Evolutionary conservation across 1,284 basidiomycete species (phyloP).

Genomic region (Lentinus polychrous): DNA sequence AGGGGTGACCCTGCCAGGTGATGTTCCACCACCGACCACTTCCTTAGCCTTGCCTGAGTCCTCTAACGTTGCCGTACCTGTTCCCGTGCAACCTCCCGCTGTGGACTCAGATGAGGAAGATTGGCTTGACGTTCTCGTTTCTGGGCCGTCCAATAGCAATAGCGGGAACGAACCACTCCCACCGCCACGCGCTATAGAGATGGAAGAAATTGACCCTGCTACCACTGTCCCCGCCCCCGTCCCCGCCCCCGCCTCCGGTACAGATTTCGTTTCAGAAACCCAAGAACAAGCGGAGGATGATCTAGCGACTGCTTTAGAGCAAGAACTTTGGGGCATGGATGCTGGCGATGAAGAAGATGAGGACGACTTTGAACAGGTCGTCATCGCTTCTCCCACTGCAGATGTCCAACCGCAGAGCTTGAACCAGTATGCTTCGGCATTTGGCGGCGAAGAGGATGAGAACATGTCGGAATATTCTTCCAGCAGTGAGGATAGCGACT

Average conservation of each 20-base stretch:
- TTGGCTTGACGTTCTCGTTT: constrained; percentile 36
- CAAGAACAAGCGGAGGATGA: neutral
- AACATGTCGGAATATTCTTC: constrained; percentile 46
- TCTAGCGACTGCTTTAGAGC: neutral
- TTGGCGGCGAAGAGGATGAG: constrained; percentile 31
- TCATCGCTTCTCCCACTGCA: constrained; percentile 17
- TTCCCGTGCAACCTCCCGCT: constrained; percentile 1
- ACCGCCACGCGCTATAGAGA: neutral
- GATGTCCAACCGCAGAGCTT: constrained; percentile 41
- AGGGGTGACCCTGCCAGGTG: constrained; percentile 6
- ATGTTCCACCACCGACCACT: constrained; percentile 10
- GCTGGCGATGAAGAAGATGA: constrained; percentile 22
- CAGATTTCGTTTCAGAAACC: too few species aligned
- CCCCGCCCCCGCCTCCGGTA: neutral
- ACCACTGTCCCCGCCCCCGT: neutral
- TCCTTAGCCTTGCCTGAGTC: constrained; percentile 6
- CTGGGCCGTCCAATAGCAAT: constrained; percentile 11
- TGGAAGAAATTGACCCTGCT: constrained; percentile 5
- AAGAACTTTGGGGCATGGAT: constrained; percentile 21
- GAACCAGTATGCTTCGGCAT: constrained; percentile 35
- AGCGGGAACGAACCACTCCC: constrained; percentile 6
- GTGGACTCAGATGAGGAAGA: constrained; percentile 39
- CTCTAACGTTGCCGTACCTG: constrained; percentile 8
- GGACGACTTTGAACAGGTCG: constrained; percentile 17
- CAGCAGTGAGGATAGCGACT: constrained; percentile 61